A percentile compares a stretch with the other conserved stretches of the same genome.
Conservation (phyloP, 78 protist species). For the Dictyostelium brefeldianum region DNA sequence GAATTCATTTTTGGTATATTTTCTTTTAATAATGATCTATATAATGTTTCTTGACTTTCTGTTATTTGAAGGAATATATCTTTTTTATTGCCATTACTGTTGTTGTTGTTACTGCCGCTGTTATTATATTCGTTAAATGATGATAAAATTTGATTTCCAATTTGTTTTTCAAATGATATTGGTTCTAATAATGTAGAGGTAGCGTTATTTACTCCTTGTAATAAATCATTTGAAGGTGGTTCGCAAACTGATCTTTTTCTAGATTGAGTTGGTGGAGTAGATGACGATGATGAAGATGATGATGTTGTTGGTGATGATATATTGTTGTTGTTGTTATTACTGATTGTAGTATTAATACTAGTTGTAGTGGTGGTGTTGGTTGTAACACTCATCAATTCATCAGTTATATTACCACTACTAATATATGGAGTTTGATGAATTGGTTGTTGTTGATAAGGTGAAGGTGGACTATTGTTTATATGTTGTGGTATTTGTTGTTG, state of each 20-base stretch:
- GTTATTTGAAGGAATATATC: slow-evolving; percentile 29
- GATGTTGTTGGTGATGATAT: background rate
- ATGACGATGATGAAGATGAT: background rate
- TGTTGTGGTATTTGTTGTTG: slow-evolving; percentile 1
- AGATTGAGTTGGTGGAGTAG: background rate
- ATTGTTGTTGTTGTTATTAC: background rate
- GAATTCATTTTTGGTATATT: slow-evolving; percentile 49
- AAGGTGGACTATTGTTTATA: background rate
- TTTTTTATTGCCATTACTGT: no score
- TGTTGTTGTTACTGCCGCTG: background rate
- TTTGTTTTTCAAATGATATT: background rate
- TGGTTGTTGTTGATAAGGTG: background rate
- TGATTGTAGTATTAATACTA: background rate
- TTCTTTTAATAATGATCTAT: slow-evolving; percentile 25
- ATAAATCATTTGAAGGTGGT: background rate
- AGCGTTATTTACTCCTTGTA: no score
- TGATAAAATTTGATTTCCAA: background rate
- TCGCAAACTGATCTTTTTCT: slow-evolving; percentile 4
- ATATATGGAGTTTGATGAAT: background rate
- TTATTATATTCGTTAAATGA: background rate
- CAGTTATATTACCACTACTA: background rate
- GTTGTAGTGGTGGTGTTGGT: background rate
- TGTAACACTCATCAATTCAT: background rate
- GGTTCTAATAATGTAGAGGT: background rate
- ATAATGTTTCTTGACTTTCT: slow-evolving; percentile 18